Evolutionary conservation across 2,329 filamentous ascomycete species (phyloP).

Genomic region (Ustulina deusta): DNA sequence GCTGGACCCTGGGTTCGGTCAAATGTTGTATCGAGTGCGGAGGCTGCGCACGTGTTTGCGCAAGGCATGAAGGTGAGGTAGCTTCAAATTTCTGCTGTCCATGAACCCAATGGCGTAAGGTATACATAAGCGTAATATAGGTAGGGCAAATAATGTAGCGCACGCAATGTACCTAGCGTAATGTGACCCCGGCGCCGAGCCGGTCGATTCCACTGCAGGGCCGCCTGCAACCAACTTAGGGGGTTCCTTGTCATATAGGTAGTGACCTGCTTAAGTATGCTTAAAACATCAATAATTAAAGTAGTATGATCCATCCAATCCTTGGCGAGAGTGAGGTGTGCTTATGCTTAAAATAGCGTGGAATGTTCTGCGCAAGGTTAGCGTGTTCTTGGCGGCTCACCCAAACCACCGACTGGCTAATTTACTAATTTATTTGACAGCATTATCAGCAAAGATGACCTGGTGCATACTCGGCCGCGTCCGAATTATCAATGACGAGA

Average conservation of each 20-base stretch:
- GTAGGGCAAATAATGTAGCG: slow-evolving; percentile 8
- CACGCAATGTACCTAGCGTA: background rate
- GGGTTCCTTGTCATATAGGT: background rate
- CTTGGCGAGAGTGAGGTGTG: slow-evolving; percentile 22
- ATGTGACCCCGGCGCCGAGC: slow-evolving; percentile 30
- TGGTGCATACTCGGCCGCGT: slow-evolving; percentile 12
- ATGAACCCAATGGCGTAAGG: slow-evolving; percentile 9
- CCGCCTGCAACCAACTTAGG: slow-evolving; percentile 7
- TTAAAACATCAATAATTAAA: slow-evolving; percentile 6
- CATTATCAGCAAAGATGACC: slow-evolving; percentile 13
- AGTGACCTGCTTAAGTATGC: background rate
- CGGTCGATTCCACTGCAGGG: slow-evolving; percentile 35
- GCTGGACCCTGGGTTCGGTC: slow-evolving; percentile 7
- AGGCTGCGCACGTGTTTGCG: slow-evolving; percentile 27
- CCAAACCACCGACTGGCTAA: slow-evolving; percentile 18
- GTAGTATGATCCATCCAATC: slow-evolving; percentile 11
- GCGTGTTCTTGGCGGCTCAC: slow-evolving; percentile 32
- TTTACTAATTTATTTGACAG: slow-evolving; percentile 38
- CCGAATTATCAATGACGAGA: slow-evolving; percentile 3
- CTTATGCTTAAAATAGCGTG: slow-evolving; percentile 39
- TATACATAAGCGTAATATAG: too few relatives aligned
- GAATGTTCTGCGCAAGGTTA: slow-evolving; percentile 30
- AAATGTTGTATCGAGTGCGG: slow-evolving; percentile 30
- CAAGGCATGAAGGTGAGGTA: slow-evolving; percentile 12
- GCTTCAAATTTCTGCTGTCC: slow-evolving; percentile 4